phyloP scores from a whole-genome alignment of 1,139 yeast species.

The Taiozyma sp. region DNA sequence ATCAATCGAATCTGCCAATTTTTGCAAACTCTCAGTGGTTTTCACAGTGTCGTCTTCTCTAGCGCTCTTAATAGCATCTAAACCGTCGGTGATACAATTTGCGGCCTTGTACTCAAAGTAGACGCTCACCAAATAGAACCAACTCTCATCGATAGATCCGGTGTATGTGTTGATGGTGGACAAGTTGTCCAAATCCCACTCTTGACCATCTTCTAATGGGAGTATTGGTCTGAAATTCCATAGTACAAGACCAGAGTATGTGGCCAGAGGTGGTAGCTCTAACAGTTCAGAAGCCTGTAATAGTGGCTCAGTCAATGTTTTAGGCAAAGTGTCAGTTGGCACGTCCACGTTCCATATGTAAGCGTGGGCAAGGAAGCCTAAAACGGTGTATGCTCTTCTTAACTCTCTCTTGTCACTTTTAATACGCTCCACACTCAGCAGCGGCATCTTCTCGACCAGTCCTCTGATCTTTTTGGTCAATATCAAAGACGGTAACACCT shows the following conservation, averaged over 20 bases:
- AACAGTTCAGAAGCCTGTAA: slow-evolving; percentile 50
- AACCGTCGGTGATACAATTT: slow-evolving; percentile 51
- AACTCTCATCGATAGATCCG: slow-evolving; percentile 85
- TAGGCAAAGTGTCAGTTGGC: slow-evolving; percentile 66
- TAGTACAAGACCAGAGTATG: slow-evolving; percentile 81
- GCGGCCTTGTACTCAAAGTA: slow-evolving; percentile 85
- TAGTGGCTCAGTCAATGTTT: slow-evolving; percentile 67
- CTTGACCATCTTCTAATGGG: slow-evolving; percentile 37
- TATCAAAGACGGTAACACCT: slow-evolving; percentile 66
- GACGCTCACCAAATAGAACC: slow-evolving; percentile 90
- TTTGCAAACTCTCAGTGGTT: slow-evolving; percentile 48
- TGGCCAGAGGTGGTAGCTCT: slow-evolving; percentile 80
- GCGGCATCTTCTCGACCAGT: slow-evolving; percentile 57
- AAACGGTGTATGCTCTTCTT: slow-evolving; percentile 75
- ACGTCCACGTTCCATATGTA: slow-evolving; percentile 81
- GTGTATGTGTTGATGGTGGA: slow-evolving; percentile 84
- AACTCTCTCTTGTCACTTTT: slow-evolving; percentile 40
- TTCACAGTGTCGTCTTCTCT: slow-evolving; percentile 35
- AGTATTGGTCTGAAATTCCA: slow-evolving; percentile 79
- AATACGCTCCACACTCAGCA: slow-evolving; percentile 43
- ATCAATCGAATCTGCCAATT: slow-evolving; percentile 73
- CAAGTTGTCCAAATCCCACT: slow-evolving; percentile 54
- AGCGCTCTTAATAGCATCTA: slow-evolving; percentile 57
- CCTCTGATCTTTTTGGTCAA: slow-evolving; percentile 58
- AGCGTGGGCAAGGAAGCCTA: slow-evolving; percentile 81